A percentile compares a stretch with the other conserved stretches of the same genome.
phyloP scores from a whole-genome alignment of 768 basidiomycete species.

The Mycena amicta region DNA sequence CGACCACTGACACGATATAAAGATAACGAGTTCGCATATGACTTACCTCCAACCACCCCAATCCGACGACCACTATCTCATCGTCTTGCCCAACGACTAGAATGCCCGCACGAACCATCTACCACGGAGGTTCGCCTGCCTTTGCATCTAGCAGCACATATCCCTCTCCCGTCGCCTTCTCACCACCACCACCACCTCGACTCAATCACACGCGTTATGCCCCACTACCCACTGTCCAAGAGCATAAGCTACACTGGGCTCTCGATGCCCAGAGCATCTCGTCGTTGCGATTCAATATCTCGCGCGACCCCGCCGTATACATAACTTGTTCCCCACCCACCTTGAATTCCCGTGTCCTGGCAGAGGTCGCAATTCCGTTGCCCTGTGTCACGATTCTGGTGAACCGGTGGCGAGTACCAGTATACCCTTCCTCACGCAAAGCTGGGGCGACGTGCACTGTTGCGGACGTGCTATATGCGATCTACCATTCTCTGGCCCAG shows the following conservation, averaged over 20 bases:
- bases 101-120: background rate
- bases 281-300: conserved; percentile 17
- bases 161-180: conserved; percentile 11
- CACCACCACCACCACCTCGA: conserved; percentile 21
- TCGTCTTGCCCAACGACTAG: background rate
- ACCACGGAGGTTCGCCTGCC: background rate
- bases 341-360: conserved; percentile 23
- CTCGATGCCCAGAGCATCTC: conserved; percentile 3
- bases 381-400: conserved; percentile 26
- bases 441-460: conserved; percentile 28
- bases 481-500: conserved; percentile 42
- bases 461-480: conserved; percentile 44
- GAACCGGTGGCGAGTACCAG: conserved; percentile 25
- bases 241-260: conserved; percentile 8
- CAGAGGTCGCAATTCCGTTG: conserved; percentile 27
- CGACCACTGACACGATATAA: background rate
- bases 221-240: conserved; percentile 10
- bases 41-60: background rate
- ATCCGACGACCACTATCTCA: background rate
- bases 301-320: conserved; percentile 19
- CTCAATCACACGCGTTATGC: conserved; percentile 17
- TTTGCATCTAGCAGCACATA: conserved; percentile 6
- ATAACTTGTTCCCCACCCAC: conserved; percentile 2
- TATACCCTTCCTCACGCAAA: conserved; percentile 24
- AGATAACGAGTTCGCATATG: background rate